Base-by-base conservation (phyloP, 1,139 yeast genomes). In the Yamadazyma sp. region DNA sequence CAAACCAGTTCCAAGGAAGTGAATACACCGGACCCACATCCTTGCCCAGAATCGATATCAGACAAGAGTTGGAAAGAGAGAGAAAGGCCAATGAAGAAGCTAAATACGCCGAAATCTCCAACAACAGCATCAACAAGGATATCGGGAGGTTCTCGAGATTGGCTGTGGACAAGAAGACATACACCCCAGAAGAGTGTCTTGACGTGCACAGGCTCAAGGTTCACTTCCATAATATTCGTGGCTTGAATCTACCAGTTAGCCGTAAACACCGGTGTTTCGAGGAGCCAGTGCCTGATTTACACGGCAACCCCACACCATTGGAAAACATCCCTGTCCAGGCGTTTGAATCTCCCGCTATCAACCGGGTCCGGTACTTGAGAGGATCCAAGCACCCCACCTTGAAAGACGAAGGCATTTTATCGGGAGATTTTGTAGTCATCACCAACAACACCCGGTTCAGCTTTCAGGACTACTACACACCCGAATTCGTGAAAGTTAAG, bases 341-440 rank as follows among this genome's bases (percentile, higher is more conserved):
- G 6, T 15, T 14, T 6, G 15, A 14, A 5, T 4, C 9, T 7
- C 11, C 12, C 4, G 20, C 29, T 2, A 26, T 37, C 23, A 29
- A 24, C 16, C n/a, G 43, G 12, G 18, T 37, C 22, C 28, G 43
- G 13, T 34, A 33, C 26, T 31, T 40, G n/a, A 26, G 43, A 15
- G 43, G 34, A 2, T 9, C 12, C 17, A 37, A 40, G 23, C 6
- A 21, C 3, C 15, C 13, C 8, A 18, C 10, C 11, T 11, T 22
- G 11, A 14, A 20, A 21, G 35, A 31, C 9, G 6, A n/a, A 4
- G 22, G 34, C 11, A 30, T 16, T 8, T 18, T 29, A 4, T 34
- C 24, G 5, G 32, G 31, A 7, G 30, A 31, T 10, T 31, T 29
- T 29, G 26, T 33, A 12, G 25, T 39, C 13, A 33, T 40, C 4